Evolutionary conservation across 345 rosid species (phyloP).

Genomic region (Orychophragmus violaceus): DNA sequence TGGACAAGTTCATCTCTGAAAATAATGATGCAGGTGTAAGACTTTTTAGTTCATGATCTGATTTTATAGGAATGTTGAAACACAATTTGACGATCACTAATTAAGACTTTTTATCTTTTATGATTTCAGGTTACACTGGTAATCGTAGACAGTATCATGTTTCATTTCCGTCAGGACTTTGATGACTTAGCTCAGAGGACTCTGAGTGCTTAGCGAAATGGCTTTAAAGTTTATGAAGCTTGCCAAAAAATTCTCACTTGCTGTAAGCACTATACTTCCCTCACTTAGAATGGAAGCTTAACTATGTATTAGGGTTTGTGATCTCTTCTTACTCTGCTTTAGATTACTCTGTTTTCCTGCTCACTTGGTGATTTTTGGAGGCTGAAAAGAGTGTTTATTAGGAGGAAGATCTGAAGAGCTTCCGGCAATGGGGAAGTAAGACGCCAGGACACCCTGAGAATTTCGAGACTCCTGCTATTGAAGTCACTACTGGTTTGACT

Average conservation of each 20-base stretch:
- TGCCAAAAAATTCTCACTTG: constrained; percentile 71
- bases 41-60: too few species aligned
- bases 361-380: too few species aligned
- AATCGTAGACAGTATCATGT: constrained; percentile 75
- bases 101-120: neutral
- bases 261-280: constrained; percentile 41
- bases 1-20: constrained; percentile 72
- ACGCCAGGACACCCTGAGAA: too few species aligned
- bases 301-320: too few species aligned
- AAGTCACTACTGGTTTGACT: too few species aligned
- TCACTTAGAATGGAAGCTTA: neutral
- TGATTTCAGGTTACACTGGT: constrained; percentile 66
- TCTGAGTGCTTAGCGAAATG: constrained; percentile 66
- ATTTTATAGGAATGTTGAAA: too few species aligned
- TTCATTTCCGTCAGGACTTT: constrained; percentile 96
- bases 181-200: constrained; percentile 84
- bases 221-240: constrained; percentile 86
- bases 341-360: too few species aligned
- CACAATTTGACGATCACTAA: neutral
- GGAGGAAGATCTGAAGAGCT: too few species aligned
- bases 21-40: constrained; percentile 62
- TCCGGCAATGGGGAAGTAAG: too few species aligned
- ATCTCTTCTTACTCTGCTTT: too few species aligned
- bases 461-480: too few species aligned
- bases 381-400: too few species aligned